Conservation (phyloP, 306 rosid genomes). For the Vigna reflexopilosa region DNA sequence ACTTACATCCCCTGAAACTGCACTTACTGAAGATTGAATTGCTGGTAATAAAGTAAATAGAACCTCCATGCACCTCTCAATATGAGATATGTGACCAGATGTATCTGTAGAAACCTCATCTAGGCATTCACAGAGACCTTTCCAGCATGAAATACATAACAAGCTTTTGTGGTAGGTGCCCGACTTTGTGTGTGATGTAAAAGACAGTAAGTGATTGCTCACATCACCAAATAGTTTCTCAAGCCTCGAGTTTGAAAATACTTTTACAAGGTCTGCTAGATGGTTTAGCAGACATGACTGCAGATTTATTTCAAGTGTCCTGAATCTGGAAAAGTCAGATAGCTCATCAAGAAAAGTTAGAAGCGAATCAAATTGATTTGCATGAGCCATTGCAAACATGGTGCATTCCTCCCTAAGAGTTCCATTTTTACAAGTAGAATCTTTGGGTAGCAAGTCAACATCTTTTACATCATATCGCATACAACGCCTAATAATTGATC, state of each 20-base stretch:
- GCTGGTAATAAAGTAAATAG: constrained; percentile 77
- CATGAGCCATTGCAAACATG: constrained; percentile 81
- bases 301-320: constrained; percentile 74
- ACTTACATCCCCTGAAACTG: constrained; percentile 41
- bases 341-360: constrained; percentile 90
- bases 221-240: constrained; percentile 75
- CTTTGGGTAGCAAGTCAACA: constrained; percentile 46
- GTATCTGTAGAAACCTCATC: constrained; percentile 74
- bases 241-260: constrained; percentile 82
- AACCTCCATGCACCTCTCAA: constrained; percentile 82
- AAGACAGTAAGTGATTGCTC: constrained; percentile 58
- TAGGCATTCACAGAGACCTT: constrained; percentile 79
- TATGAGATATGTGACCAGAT: constrained; percentile 59
- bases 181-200: constrained; percentile 49
- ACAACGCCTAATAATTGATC: constrained; percentile 79
- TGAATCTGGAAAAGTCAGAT: constrained; percentile 77
- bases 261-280: constrained; percentile 74
- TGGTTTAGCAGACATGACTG: constrained; percentile 77
- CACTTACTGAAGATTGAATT: constrained; percentile 43
- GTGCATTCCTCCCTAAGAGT: constrained; percentile 76
- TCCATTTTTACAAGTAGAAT: constrained; percentile 59
- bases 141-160: constrained; percentile 81
- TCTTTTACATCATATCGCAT: constrained; percentile 80
- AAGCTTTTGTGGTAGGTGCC: constrained; percentile 52
- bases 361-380: constrained; percentile 79